These are phyloP conservation scores for Pneumocystis oryctolagi DNA, from an alignment of 1,139 yeast genomes.

Conservation along the genomic window DNA sequence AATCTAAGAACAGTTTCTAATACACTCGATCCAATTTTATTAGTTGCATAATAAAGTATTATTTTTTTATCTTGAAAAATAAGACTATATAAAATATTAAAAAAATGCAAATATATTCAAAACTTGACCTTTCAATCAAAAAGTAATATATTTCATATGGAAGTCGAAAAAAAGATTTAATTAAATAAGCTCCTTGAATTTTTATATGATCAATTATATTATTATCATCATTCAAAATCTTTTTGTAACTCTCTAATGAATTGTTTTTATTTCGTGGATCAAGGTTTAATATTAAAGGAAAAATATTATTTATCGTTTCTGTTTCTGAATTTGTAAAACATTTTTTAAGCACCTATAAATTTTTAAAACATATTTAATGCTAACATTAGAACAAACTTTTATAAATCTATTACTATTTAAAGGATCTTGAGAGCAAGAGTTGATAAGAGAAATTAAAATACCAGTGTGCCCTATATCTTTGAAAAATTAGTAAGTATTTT, in stretches of 20 bases:
- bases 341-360: neutral
- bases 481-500: neutral
- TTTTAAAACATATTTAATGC: neutral
- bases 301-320: neutral
- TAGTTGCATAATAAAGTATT: conserved; percentile 7
- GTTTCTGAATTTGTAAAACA: neutral
- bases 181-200: neutral
- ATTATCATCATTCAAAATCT: neutral
- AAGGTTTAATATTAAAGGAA: neutral
- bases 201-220: neutral
- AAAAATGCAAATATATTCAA: neutral
- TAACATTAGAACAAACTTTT: neutral
- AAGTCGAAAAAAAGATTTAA: neutral
- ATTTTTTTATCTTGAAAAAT: conserved; percentile 1
- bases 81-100: neutral
- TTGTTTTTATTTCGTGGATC: neutral
- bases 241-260: neutral
- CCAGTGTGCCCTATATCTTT: neutral
- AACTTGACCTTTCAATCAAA: neutral
- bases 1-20: conserved; percentile 42
- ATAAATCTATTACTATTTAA: neutral
- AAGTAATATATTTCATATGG: neutral
- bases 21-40: conserved; percentile 9
- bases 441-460: neutral
- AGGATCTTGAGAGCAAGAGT: neutral